phyloP scores from a whole-genome alignment of 257 asterid species.

The Solanum ossicruentum region DNA sequence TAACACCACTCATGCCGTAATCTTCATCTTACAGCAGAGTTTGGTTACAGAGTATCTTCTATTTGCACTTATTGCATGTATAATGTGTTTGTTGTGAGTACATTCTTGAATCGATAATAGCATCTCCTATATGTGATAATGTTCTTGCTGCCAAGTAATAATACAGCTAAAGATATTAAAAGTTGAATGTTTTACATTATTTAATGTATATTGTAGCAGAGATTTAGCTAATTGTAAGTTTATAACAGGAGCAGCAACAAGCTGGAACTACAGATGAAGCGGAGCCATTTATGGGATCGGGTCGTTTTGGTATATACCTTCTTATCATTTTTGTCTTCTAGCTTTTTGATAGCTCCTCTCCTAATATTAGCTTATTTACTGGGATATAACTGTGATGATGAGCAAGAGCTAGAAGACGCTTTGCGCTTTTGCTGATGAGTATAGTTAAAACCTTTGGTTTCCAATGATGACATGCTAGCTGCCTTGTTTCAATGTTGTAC shows the following conservation, averaged over 20 bases:
- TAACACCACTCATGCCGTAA: too few relatives aligned
- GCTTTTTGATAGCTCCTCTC: neutral
- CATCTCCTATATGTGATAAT: neutral
- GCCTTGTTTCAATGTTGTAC: neutral
- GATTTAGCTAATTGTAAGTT: neutral
- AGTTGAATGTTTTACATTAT: neutral
- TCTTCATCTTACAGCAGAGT: neutral
- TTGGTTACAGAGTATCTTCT: neutral
- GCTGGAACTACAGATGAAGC: constrained; percentile 69
- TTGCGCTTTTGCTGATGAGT: constrained; percentile 46
- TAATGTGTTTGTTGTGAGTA: neutral
- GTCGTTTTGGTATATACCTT: constrained; percentile 61
- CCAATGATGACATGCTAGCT: neutral
- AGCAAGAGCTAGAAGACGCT: constrained; percentile 82
- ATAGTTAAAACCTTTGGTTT: neutral
- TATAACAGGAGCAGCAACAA: constrained; percentile 61
- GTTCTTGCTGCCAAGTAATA: neutral
- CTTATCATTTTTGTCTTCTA: neutral
- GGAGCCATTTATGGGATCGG: constrained; percentile 96
- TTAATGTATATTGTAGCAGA: neutral
- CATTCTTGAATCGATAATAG: neutral
- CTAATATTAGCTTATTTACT: constrained; percentile 42
- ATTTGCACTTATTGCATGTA: neutral
- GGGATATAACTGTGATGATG: constrained; percentile 83
- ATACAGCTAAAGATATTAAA: neutral